Base-by-base conservation (phyloP, 2,329 filamentous ascomycete genomes). In the Metarhizium rileyi region DNA sequence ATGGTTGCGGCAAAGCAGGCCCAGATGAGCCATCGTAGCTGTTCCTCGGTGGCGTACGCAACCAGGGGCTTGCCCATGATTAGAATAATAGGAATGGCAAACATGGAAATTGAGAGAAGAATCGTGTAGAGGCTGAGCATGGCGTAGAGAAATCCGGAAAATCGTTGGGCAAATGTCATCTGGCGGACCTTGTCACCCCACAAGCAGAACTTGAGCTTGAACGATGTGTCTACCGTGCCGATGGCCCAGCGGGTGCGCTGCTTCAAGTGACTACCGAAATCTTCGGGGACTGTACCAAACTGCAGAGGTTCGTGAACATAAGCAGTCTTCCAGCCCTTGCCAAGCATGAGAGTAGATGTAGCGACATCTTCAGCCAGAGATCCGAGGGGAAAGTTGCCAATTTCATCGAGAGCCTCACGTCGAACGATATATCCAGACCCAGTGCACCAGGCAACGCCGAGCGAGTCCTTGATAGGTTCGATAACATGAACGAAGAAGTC, bases 351-450 rank as follows among this genome's bases (percentile, higher is more conserved):
- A 1, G 74, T 77, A 5, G 78, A 82, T 3, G 75, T 81, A 45
- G 72, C 74, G 2, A 80, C 73, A 57, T 84, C 81, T 59, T 84
- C 81, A 4, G 77, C 74, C 7, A 83, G 64, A 4, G 77, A 80
- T 14, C 74, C 77, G 1, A 76, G 70, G 0, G 80, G 80, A 54
- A 81, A 83, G 55, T 80, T 77, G 56, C 78, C 80, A 52, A 84
- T 81, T 20, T 76, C 70, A 18, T 80, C 75, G 4, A 84, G 66
- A 5, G 81, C 80, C 48, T 72, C 64, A n/a, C 80, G 76, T 3
- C 80, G 76, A 26, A 75, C 71, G 4, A 79, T 66, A 55, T 81
- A 84, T 6, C 81, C 81, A 5, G 80, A 83, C 4, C 81, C 80
- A n/a, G 77, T 80, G 56, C 78, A 82, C 73, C 78, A 80, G n/a